phyloP scores from a whole-genome alignment of 1,139 yeast species.

The Kluyveromyces marxianus region DNA sequence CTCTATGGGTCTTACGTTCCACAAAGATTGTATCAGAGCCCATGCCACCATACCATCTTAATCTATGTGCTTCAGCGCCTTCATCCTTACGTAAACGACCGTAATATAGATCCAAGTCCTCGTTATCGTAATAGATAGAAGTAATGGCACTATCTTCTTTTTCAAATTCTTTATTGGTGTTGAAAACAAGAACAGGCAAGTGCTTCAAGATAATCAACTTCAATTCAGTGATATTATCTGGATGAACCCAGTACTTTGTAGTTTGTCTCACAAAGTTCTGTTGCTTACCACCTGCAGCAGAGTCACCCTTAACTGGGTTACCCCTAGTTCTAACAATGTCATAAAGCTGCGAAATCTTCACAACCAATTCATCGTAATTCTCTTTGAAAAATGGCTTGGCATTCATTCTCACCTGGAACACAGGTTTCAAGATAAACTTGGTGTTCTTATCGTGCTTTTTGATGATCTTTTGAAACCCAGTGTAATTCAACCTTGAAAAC shows the following conservation, averaged over 20 bases:
- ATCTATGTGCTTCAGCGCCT: slow-evolving; percentile 97
- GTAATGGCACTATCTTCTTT: slow-evolving; percentile 92
- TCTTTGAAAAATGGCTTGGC: slow-evolving; percentile 94
- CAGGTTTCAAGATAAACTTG: slow-evolving; percentile 74
- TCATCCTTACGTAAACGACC: slow-evolving; percentile 94
- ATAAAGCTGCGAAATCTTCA: slow-evolving; percentile 78
- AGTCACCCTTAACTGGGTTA: slow-evolving; percentile 87
- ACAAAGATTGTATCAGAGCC: slow-evolving; percentile 84
- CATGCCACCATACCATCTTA: slow-evolving; percentile 99
- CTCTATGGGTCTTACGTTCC: slow-evolving; percentile 96
- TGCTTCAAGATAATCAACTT: slow-evolving; percentile 88
- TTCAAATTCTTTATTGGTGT: slow-evolving; percentile 92
- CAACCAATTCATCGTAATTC: slow-evolving; percentile 82
- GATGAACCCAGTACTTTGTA: slow-evolving; percentile 98
- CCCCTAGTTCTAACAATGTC: slow-evolving; percentile 94
- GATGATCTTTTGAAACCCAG: slow-evolving; percentile 92
- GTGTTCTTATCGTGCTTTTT: slow-evolving; percentile 95
- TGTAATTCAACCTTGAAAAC: slow-evolving; percentile 83
- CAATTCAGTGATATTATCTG: slow-evolving; percentile 96
- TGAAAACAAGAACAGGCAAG: slow-evolving; percentile 91
- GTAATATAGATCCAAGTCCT: slow-evolving; percentile 79
- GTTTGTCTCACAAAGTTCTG: slow-evolving; percentile 98
- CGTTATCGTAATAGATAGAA: slow-evolving; percentile 89
- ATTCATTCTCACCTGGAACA: slow-evolving; percentile 85
- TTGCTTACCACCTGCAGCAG: slow-evolving; percentile 94